Conservation (phyloP, 148 eudicot species). For the Oxyria digyna region DNA sequence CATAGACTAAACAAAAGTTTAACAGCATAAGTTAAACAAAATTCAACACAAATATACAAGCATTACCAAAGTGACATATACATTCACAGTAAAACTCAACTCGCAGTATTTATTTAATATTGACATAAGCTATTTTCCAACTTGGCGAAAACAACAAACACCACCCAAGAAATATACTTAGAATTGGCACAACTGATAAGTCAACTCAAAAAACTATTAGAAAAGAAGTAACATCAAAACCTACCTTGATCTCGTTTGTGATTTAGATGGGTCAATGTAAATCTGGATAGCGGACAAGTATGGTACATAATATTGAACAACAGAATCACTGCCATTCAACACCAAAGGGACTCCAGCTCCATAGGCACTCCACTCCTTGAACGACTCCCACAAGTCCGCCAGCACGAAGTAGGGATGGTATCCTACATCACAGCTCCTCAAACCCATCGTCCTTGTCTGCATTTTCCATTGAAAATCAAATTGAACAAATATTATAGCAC, state of each 20-base stretch:
- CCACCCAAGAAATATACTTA: neutral
- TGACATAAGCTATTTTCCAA: neutral
- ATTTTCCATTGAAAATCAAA: neutral
- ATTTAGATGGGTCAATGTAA: constrained; percentile 12
- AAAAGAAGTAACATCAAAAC: constrained; percentile 5
- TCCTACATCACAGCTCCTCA: constrained; percentile 22
- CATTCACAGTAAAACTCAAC: neutral
- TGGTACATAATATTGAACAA: constrained; percentile 29
- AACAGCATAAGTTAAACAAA: neutral
- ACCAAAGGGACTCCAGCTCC: constrained; percentile 28
- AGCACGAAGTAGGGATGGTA: constrained; percentile 20
- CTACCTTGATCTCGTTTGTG: constrained; percentile 21
- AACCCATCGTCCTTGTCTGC: constrained; percentile 26
- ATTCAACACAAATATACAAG: neutral
- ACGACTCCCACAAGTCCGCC: constrained; percentile 30
- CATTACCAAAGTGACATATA: neutral
- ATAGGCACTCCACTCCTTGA: constrained; percentile 29
- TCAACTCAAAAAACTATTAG: neutral
- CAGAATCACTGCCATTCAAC: constrained; percentile 19
- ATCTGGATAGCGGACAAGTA: constrained; percentile 24
- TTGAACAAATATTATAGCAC: neutral
- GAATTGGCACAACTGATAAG: neutral
- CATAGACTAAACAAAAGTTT: neutral
- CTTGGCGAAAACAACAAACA: neutral
- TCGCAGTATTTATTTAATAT: neutral